These are phyloP conservation scores for Teratosphaeria pseudoeucalypti DNA, from an alignment of 2,329 filamentous ascomycete genomes.

Conservation along the genomic window DNA sequence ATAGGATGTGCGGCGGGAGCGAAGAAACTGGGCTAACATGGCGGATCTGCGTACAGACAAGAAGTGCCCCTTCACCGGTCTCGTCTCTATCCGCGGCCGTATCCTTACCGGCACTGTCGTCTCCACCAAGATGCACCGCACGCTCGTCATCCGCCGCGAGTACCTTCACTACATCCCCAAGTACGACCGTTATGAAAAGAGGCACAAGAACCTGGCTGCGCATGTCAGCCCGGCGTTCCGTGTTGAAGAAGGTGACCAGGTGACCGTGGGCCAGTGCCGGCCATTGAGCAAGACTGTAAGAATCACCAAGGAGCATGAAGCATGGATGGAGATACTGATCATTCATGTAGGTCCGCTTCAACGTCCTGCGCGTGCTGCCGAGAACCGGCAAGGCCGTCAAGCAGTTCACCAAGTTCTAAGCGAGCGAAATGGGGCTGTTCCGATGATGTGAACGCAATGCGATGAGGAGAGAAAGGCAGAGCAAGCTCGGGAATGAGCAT, in stretches of 20 bases:
- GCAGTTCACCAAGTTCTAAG: constrained; percentile 96
- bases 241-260: constrained; percentile 99
- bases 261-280: constrained; percentile 98
- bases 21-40: not conserved
- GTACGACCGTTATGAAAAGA: constrained; percentile 99
- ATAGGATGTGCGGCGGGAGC: not conserved
- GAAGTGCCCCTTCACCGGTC: constrained; percentile 99
- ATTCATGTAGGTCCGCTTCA: constrained; percentile 76
- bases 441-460: not conserved
- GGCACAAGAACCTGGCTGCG: constrained; percentile 99
- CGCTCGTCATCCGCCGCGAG: constrained; percentile 97
- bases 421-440: constrained; percentile 1
- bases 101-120: constrained; percentile 98
- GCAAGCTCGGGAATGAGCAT: not conserved
- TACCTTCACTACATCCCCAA: constrained; percentile 99
- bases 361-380: constrained; percentile 96
- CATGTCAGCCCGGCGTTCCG: constrained; percentile 99
- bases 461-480: not conserved
- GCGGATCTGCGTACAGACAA: constrained; percentile 58
- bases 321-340: constrained; percentile 8
- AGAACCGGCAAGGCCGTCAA: constrained; percentile 96
- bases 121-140: constrained; percentile 99
- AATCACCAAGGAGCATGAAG: not conserved
- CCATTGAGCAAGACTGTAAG: constrained; percentile 97
- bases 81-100: constrained; percentile 99